Evolutionary conservation across 257 asterid species (phyloP).

Genomic region (Gentiana dahurica): DNA sequence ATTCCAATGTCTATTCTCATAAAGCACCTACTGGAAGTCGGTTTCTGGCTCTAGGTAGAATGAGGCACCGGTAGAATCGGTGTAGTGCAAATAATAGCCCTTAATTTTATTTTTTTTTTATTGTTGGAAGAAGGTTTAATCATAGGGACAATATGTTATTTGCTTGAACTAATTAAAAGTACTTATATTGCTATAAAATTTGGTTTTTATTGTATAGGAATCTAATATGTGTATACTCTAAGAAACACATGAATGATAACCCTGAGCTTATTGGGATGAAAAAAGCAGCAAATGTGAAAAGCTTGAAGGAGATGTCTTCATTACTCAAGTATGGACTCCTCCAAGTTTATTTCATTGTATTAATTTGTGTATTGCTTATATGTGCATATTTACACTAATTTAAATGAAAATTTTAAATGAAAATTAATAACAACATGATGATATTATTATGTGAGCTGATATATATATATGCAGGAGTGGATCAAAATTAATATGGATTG

Average conservation of each 20-base stretch:
- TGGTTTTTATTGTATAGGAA: slow-evolving; percentile 38
- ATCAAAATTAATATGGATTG: slow-evolving; percentile 90
- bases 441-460: too few relatives aligned
- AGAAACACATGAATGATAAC: slow-evolving; percentile 85
- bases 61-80: too few relatives aligned
- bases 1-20: too few relatives aligned
- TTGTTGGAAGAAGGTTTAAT: slow-evolving; percentile 2
- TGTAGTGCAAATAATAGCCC: too few relatives aligned
- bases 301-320: slow-evolving; percentile 90
- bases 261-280: slow-evolving; percentile 79
- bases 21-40: too few relatives aligned
- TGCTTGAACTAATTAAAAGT: slow-evolving; percentile 1
- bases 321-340: slow-evolving; percentile 52
- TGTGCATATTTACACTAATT: too few relatives aligned
- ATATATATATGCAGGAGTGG: slow-evolving; percentile 47
- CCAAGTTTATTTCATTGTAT: too few relatives aligned
- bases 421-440: too few relatives aligned
- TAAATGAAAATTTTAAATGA: too few relatives aligned
- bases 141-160: slow-evolving; percentile 3
- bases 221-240: slow-evolving; percentile 87
- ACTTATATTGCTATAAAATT: slow-evolving; percentile 6
- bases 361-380: too few relatives aligned
- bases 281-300: slow-evolving; percentile 80
- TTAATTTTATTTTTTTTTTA: not conserved
- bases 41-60: too few relatives aligned